Percentiles rank a stretch among this genome's conserved stretches.
Evolutionary conservation across 768 basidiomycete species (phyloP).

Genomic region (Leccinum variicolor): DNA sequence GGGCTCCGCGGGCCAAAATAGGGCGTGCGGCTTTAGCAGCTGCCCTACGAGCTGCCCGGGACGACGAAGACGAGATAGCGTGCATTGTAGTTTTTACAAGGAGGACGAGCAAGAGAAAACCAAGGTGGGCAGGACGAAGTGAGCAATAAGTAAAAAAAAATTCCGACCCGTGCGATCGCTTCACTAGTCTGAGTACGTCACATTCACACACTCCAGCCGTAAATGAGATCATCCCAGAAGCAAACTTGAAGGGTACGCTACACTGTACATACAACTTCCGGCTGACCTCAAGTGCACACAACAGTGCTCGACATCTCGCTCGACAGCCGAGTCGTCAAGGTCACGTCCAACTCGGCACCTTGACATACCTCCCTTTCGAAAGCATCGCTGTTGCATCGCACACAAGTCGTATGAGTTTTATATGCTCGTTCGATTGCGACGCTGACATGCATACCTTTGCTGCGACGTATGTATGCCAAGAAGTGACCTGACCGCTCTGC

Average conservation of each 20-base stretch:
- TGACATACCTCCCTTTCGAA: not conserved
- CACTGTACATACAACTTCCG: not conserved
- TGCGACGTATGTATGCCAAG: constrained; percentile 1
- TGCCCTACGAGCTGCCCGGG: constrained; percentile 64
- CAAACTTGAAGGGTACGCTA: too few relatives aligned
- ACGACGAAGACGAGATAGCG: constrained; percentile 63
- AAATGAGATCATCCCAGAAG: too few relatives aligned
- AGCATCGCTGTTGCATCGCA: not conserved
- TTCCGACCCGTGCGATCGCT: constrained; percentile 4
- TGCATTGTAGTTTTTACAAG: constrained; percentile 49
- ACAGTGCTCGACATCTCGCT: not conserved
- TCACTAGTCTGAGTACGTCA: too few relatives aligned
- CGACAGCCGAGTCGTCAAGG: not conserved
- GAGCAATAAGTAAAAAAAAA: not conserved
- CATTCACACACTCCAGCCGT: not conserved
- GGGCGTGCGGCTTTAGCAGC: constrained; percentile 56
- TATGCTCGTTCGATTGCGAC: not conserved
- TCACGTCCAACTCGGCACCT: not conserved
- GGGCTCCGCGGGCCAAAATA: constrained; percentile 61
- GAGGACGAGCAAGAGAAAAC: not conserved
- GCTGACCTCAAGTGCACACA: not conserved
- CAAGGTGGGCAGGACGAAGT: constrained; percentile 10
- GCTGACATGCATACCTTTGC: not conserved
- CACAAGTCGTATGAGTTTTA: not conserved
- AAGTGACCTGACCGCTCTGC: constrained; percentile 17